These are phyloP conservation scores for Pseudozyma sp. DNA, from an alignment of 1,284 basidiomycete genomes.

Conservation along the genomic window DNA sequence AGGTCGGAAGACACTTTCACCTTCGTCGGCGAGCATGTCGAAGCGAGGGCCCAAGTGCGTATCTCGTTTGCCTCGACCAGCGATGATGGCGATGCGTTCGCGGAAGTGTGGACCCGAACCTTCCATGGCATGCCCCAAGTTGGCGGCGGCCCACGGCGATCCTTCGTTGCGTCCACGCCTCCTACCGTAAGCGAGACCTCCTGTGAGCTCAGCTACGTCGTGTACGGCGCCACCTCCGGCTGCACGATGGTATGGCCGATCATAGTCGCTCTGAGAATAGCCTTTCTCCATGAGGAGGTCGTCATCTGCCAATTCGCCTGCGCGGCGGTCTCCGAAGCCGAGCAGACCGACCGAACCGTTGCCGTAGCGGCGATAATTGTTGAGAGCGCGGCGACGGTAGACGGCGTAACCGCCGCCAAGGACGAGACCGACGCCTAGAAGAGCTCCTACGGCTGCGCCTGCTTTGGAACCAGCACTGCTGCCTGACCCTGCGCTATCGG, in stretches of 20 bases:
- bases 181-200: conserved; percentile 17
- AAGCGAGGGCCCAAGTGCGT: conserved; percentile 41
- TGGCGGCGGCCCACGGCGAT: conserved; percentile 45
- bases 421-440: conserved; percentile 57
- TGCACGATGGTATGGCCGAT: conserved; percentile 33
- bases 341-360: conserved; percentile 45
- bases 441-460: conserved; percentile 53
- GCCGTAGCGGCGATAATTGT: conserved; percentile 48
- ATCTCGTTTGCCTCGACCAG: conserved; percentile 47
- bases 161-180: conserved; percentile 26
- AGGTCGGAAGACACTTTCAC: conserved; percentile 38
- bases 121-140: conserved; percentile 61
- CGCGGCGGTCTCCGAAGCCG: conserved; percentile 22
- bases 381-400: conserved; percentile 46
- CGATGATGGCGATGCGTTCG: conserved; percentile 56
- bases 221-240: conserved; percentile 10
- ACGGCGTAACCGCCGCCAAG: conserved; percentile 54
- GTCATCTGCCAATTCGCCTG: conserved; percentile 26
- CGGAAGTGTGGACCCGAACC: conserved; percentile 59
- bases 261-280: conserved; percentile 23
- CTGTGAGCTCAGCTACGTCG: conserved; percentile 9
- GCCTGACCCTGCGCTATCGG: conserved; percentile 1
- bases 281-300: conserved; percentile 52
- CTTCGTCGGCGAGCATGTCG: conserved; percentile 65
- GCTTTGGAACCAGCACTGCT: conserved; percentile 41